Evolutionary conservation across 805 yeast genomes (phyloP).

Genomic region (Cyberlindnera saturnus): DNA sequence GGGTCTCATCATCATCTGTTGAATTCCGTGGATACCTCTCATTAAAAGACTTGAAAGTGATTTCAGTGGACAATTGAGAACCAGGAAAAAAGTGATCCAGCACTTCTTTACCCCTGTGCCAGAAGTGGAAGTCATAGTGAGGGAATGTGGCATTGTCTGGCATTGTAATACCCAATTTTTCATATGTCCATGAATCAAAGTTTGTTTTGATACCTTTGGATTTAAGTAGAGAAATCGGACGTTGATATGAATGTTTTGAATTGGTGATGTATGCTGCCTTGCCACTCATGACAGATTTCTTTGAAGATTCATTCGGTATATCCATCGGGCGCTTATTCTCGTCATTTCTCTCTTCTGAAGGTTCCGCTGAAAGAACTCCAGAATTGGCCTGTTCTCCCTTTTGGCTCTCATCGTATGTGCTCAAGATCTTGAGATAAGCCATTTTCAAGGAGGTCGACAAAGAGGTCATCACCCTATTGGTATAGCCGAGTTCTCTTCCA

Average conservation of each 20-base stretch:
- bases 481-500: slow-evolving; percentile 74
- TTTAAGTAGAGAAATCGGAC: slow-evolving; percentile 40
- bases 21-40: too few relatives aligned
- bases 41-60: too few relatives aligned
- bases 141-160: slow-evolving; percentile 31
- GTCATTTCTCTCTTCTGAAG: slow-evolving; percentile 9
- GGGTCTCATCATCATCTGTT: slow-evolving; percentile 14
- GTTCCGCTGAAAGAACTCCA: slow-evolving; percentile 1
- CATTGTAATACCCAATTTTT: slow-evolving; percentile 32
- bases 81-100: slow-evolving; percentile 33
- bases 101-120: slow-evolving; percentile 35
- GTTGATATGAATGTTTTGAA: slow-evolving; percentile 37
- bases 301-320: not conserved
- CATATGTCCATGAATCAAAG: slow-evolving; percentile 42
- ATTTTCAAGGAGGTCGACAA: slow-evolving; percentile 60
- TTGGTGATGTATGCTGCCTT: slow-evolving; percentile 37
- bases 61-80: too few relatives aligned
- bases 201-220: slow-evolving; percentile 47
- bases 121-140: slow-evolving; percentile 35
- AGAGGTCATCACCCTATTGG: slow-evolving; percentile 57
- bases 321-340: slow-evolving; percentile 10
- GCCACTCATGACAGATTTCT: not conserved
- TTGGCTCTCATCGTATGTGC: slow-evolving; percentile 23
- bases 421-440: slow-evolving; percentile 44
- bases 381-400: not conserved